Percentiles rank a stretch among this genome's conserved stretches.
Conservation (phyloP, 2,329 filamentous ascomycete genomes). For the Fusarium sp. region DNA sequence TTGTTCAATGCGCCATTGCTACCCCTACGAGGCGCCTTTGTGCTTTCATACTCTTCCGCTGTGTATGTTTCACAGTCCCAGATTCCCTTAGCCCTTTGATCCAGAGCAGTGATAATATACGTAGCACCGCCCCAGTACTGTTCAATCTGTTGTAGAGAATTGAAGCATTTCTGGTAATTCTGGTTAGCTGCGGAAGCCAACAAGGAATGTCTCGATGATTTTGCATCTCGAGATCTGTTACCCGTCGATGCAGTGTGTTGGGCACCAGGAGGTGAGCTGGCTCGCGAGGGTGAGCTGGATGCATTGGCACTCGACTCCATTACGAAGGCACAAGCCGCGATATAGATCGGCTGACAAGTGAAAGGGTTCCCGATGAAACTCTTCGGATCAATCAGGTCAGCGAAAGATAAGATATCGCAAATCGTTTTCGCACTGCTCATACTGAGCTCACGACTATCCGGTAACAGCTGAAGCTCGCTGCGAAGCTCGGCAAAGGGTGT, state of each 20-base stretch:
- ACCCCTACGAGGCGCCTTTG: slow-evolving; percentile 62
- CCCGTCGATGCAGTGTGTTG: slow-evolving; percentile 5
- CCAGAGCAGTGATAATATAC: slow-evolving; percentile 86
- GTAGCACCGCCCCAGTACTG: slow-evolving; percentile 87
- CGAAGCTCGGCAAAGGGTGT: slow-evolving; percentile 74
- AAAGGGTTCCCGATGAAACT: slow-evolving; percentile 91
- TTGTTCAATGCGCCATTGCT: slow-evolving; percentile 52
- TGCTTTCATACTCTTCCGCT: slow-evolving; percentile 80
- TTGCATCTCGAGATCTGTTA: slow-evolving; percentile 45
- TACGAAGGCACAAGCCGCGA: slow-evolving; percentile 88
- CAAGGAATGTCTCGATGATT: slow-evolving; percentile 74
- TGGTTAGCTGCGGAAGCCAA: slow-evolving; percentile 84
- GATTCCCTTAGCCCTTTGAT: slow-evolving; percentile 88
- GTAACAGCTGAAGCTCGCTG: slow-evolving; percentile 75
- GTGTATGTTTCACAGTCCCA: slow-evolving; percentile 78
- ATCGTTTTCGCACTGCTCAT: slow-evolving; percentile 94
- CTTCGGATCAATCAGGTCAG: slow-evolving; percentile 85
- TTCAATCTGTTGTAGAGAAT: slow-evolving; percentile 82
- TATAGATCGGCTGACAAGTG: slow-evolving; percentile 90
- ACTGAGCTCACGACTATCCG: slow-evolving; percentile 82
- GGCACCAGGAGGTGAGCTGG: slow-evolving; percentile 59
- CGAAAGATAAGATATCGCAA: slow-evolving; percentile 87
- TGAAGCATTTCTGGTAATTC: slow-evolving; percentile 89
- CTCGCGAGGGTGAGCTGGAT: slow-evolving; percentile 68
- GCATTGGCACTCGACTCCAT: slow-evolving; percentile 82